Conservation (phyloP, 2,329 filamentous ascomycete genomes). For the Mollisia scopiformis region DNA sequence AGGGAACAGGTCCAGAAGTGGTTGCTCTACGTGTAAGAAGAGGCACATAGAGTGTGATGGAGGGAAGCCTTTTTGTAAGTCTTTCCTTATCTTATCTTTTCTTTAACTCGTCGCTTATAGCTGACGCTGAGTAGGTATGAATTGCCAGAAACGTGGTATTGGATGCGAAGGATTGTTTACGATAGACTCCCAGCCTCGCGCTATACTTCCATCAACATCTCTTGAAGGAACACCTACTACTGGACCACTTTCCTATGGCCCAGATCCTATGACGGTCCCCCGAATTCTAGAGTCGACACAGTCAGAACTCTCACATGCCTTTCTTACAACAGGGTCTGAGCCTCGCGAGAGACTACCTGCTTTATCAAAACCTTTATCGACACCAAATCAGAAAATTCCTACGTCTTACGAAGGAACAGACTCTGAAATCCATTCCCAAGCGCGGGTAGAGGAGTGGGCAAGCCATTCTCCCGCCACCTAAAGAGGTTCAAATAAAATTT, state of each 20-base stretch:
- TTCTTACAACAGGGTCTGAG: not conserved
- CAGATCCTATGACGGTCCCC: not conserved
- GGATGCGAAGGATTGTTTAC: no score
- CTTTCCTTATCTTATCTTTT: no score
- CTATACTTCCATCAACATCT: no score
- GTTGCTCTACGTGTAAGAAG: no score
- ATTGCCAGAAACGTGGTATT: no score
- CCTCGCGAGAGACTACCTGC: not conserved
- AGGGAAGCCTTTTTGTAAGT: no score
- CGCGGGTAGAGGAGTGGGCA: not conserved
- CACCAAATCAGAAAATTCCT: not conserved
- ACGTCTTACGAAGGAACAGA: not conserved
- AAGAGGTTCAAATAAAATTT: not conserved
- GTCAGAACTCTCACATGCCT: not conserved
- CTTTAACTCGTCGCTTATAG: no score
- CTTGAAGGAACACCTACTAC: not conserved
- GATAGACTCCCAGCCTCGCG: no score
- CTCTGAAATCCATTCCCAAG: not conserved
- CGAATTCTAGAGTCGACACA: not conserved
- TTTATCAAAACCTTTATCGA: constrained; percentile 1
- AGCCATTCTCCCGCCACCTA: not conserved
- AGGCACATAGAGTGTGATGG: no score
- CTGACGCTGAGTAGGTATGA: no score
- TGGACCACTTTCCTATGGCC: not conserved
- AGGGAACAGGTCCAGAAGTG: no score